Percentiles rank a stretch among this genome's conserved stretches.
Conservation (phyloP, 164 flowering plant species). For the Liriodendron chinense region DNA sequence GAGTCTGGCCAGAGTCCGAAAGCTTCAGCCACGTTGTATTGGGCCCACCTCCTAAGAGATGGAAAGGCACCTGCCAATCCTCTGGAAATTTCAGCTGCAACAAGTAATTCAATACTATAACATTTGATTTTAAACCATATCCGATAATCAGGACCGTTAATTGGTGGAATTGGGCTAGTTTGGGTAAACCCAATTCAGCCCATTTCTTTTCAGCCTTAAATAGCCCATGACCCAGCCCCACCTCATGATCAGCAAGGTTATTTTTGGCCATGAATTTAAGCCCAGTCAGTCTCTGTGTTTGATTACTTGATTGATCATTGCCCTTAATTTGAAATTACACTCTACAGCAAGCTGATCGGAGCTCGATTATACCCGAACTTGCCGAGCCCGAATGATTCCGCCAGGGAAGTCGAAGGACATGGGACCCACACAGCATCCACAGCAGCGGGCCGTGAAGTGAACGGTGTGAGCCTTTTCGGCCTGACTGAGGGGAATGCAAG, state of each 20-base stretch:
- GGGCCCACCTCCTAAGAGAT: slow-evolving; percentile 65
- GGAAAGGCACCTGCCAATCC: slow-evolving; percentile 54
- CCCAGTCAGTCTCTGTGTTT: neutral
- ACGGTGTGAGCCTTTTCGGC: slow-evolving; percentile 55
- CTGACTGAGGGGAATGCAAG: slow-evolving; percentile 65
- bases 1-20: slow-evolving; percentile 57
- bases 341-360: slow-evolving; percentile 45
- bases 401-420: slow-evolving; percentile 53
- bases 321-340: neutral
- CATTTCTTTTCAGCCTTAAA: neutral
- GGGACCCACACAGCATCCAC: slow-evolving; percentile 91
- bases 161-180: neutral
- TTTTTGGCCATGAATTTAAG: neutral
- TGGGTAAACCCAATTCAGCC: neutral
- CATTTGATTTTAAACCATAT: neutral
- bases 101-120: slow-evolving; percentile 34
- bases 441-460: slow-evolving; percentile 45
- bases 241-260: neutral
- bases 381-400: neutral
- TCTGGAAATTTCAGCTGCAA: slow-evolving; percentile 48
- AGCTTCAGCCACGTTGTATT: slow-evolving; percentile 51
- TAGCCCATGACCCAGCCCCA: neutral
- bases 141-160: neutral
- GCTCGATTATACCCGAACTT: slow-evolving; percentile 20
- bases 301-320: neutral